Evolutionary conservation across 495 filamentous ascomycete species (phyloP), one percentile per base, ranked within the genome.

Genomic region (Podospora pseudopauciseta): DNA sequence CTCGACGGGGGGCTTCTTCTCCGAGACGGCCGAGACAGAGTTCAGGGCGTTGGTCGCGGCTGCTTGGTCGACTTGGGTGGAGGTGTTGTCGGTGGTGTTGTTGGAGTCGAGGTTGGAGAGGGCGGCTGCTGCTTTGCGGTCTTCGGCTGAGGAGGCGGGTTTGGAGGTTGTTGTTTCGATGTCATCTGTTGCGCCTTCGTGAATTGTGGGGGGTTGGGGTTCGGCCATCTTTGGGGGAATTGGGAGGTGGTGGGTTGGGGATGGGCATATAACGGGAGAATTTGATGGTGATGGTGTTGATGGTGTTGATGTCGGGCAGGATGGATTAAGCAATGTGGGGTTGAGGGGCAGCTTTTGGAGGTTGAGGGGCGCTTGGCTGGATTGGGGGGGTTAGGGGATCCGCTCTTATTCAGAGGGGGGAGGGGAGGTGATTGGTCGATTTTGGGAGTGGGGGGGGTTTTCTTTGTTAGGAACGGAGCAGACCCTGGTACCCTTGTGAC

Each of bases 51-150:
- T 90, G 53, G 86, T 88, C 26, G 97, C 83, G 28, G 93, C 94
- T 70, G 95, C 93, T 64, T 91, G 86, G 71, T 96, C 91, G 70
- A 91, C 87, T 39, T 89, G 87, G 69, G 85, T 84, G 6, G 72
- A 67, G 26, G 80, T 69, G n/a, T 81, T 80, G 6, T 86, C 82
- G 64, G 90, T 90, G 66, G 88, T 88, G 68, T 79, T 80, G 44
- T 75, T 79, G 28, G 39, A 49, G 71, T 94, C 89, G 65, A 97
- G 89, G 65, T 88, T 87, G 69, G 87, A 88, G 72, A 96, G 88
- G 19, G 94, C 93, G 28, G 91, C 92, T 66, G 92, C 92, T 23
- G 94, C 91, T 80, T 95, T 96, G 78, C 92, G 91, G 81, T 95
- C 93, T 79, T 96, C 92, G 69, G 92, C 86, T 54, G 85, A 86